Conservation (phyloP, 345 rosid species). For the Orychophragmus violaceus region DNA sequence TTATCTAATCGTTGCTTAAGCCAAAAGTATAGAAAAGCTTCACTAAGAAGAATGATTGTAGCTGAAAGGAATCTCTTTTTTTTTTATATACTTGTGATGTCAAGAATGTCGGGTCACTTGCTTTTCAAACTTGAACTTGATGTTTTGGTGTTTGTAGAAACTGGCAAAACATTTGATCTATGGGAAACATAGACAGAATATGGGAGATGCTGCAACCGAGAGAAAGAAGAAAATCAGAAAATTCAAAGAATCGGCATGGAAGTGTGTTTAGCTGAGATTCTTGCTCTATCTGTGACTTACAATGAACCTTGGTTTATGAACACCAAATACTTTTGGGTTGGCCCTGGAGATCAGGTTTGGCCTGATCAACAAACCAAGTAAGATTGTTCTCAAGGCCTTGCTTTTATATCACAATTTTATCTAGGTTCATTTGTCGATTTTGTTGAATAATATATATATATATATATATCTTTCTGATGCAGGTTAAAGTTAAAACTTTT, state of each 20-base stretch:
- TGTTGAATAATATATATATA: constrained; percentile 42
- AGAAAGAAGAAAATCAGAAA: constrained; percentile 57
- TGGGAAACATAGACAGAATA: constrained; percentile 37
- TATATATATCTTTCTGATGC: no score
- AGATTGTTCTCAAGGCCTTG: no score
- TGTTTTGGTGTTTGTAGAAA: constrained; percentile 43
- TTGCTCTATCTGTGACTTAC: no score
- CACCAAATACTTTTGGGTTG: no score
- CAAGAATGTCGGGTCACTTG: background rate
- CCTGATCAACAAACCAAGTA: no score
- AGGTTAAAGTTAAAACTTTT: no score
- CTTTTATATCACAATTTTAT: no score
- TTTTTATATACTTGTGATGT: background rate
- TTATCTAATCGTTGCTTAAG: background rate
- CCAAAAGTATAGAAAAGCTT: background rate
- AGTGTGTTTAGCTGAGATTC: no score
- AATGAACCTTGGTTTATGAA: no score
- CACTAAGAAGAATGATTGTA: background rate
- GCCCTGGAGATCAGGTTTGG: no score
- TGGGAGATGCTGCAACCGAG: constrained; percentile 32
- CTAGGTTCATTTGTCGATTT: background rate
- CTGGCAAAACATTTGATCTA: constrained; percentile 48
- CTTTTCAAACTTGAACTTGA: background rate
- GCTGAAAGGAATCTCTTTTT: background rate
- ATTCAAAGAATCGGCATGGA: no score